Conservation (phyloP, 306 rosid genomes). For the Gleditsia sinensis region DNA sequence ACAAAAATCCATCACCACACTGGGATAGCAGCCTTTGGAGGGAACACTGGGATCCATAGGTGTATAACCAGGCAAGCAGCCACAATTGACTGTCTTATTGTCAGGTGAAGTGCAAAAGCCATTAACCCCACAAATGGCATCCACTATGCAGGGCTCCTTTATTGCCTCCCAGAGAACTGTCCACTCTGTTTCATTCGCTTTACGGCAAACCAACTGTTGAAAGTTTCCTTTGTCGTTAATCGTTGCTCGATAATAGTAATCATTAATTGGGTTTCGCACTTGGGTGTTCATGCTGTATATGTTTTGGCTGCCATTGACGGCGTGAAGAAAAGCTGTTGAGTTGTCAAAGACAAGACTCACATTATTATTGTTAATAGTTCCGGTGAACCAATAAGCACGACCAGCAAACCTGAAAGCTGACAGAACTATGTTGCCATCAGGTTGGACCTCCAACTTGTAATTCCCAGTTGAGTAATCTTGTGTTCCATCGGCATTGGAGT, state of each 20-base stretch:
- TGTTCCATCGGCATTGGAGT: conserved; percentile 38
- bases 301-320: not conserved
- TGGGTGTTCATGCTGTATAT: conserved; percentile 2
- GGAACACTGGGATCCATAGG: conserved; percentile 34
- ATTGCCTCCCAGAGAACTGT: conserved; percentile 20
- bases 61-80: conserved; percentile 39
- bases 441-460: conserved; percentile 36
- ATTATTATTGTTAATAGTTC: not conserved
- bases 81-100: conserved; percentile 8
- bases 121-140: conserved; percentile 45
- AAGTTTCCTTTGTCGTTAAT: conserved; percentile 40
- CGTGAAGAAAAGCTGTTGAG: conserved; percentile 35
- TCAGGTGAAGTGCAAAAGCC: conserved; percentile 46
- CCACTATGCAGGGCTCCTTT: conserved; percentile 40
- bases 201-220: conserved; percentile 25
- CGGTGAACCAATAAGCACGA: conserved; percentile 29
- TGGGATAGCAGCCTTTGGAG: conserved; percentile 46
- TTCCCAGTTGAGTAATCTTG: conserved; percentile 39
- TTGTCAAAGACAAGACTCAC: conserved; percentile 32
- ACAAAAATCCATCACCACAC: conserved; percentile 37
- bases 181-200: conserved; percentile 30
- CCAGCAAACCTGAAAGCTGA: conserved; percentile 17
- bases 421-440: conserved; percentile 36
- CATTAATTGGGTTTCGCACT: not conserved
- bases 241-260: conserved; percentile 37